Evolutionary conservation across 2,329 filamentous ascomycete genomes (phyloP).

Genomic region (Calonectria hawksworthii): DNA sequence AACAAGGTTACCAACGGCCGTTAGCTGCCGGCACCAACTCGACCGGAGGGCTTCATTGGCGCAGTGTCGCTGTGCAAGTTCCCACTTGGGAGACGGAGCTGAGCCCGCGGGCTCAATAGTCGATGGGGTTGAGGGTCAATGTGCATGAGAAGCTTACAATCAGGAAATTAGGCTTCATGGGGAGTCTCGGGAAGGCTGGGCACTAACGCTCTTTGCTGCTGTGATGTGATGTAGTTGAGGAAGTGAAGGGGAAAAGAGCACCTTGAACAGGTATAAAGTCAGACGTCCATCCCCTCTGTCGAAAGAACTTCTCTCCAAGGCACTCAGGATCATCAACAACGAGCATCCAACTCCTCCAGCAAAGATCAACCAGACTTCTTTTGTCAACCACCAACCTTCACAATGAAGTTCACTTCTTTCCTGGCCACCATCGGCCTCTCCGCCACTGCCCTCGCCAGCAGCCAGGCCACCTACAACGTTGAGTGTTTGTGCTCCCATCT

Average conservation of each 20-base stretch:
- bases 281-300: neutral
- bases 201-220: neutral
- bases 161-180: constrained; percentile 21
- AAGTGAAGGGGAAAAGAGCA: neutral
- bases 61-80: neutral
- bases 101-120: neutral
- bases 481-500: constrained; percentile 15
- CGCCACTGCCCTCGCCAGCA: constrained; percentile 10
- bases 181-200: neutral
- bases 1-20: constrained; percentile 19
- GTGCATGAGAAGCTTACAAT: constrained; percentile 14
- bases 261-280: constrained; percentile 17
- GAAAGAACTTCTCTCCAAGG: constrained; percentile 19
- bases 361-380: constrained; percentile 13
- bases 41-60: constrained; percentile 6
- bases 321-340: constrained; percentile 18
- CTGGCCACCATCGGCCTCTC: constrained; percentile 21
- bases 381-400: constrained; percentile 14
- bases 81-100: constrained; percentile 9
- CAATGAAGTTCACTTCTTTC: constrained; percentile 30
- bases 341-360: constrained; percentile 13
- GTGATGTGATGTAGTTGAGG: neutral
- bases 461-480: constrained; percentile 6
- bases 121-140: neutral
- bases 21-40: constrained; percentile 18